Evolutionary conservation across 768 basidiomycete species (phyloP).

Genomic region (Leccinellum luteum): DNA sequence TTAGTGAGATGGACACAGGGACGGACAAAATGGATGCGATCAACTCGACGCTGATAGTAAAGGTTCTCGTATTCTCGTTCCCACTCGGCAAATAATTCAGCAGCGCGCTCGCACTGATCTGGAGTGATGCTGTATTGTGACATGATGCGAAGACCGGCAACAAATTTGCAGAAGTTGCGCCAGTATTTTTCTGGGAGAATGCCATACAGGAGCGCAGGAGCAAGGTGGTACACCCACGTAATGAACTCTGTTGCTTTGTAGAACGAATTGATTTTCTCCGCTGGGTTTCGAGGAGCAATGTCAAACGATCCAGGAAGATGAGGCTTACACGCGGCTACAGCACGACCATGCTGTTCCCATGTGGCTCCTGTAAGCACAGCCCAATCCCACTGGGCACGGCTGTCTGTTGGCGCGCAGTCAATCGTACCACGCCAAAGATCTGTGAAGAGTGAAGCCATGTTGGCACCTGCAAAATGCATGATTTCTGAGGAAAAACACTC

Average conservation of each 20-base stretch:
- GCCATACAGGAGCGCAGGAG: neutral
- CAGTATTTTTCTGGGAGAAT: neutral
- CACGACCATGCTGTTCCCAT: neutral
- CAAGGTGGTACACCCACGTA: neutral
- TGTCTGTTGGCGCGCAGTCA: neutral
- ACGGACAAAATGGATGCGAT: neutral
- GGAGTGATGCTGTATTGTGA: neutral
- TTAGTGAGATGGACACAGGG: neutral
- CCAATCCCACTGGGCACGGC: neutral
- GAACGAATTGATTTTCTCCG: neutral
- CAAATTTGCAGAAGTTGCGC: neutral
- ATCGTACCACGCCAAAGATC: neutral
- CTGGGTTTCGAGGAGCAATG: neutral
- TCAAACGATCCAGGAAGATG: neutral
- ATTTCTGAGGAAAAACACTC: neutral
- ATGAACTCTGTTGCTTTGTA: neutral
- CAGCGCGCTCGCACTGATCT: neutral
- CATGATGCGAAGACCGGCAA: neutral
- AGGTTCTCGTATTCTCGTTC: neutral
- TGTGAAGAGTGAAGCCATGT: neutral
- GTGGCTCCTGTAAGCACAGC: neutral
- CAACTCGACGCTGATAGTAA: neutral
- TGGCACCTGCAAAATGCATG: neutral
- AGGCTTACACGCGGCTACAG: neutral
- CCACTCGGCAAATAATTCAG: neutral